Evolutionary conservation across 768 basidiomycete genomes (phyloP).

Genomic region (Lactarius akahatsu): DNA sequence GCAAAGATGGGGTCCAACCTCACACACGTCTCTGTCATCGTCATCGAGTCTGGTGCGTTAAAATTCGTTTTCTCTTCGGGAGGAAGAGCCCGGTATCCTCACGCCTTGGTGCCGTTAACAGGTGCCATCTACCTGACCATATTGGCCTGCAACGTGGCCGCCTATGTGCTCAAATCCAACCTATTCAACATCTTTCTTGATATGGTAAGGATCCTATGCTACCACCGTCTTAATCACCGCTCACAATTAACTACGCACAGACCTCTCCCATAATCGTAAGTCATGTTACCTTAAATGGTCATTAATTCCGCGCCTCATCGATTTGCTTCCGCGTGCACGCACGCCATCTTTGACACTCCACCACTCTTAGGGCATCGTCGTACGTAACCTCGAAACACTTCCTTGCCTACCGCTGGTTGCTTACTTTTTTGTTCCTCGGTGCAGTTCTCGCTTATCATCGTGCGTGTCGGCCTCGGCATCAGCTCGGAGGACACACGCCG

Average conservation of each 20-base stretch:
- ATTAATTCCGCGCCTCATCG: neutral
- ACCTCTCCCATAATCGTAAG: constrained; percentile 28
- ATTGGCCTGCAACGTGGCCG: constrained; percentile 17
- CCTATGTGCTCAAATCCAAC: constrained; percentile 7
- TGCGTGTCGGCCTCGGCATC: constrained; percentile 24
- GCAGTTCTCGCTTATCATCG: constrained; percentile 29
- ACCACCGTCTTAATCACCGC: constrained; percentile 10
- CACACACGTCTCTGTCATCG: constrained; percentile 19
- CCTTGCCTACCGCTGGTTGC: neutral
- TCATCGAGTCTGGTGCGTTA: constrained; percentile 25
- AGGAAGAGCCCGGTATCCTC: neutral
- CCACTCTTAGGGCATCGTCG: constrained; percentile 24
- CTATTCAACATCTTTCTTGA: constrained; percentile 27
- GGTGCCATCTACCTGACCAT: constrained; percentile 22
- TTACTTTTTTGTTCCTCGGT: constrained; percentile 12
- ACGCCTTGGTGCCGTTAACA: neutral
- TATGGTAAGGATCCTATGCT: constrained; percentile 4
- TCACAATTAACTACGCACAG: constrained; percentile 10
- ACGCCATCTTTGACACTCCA: neutral
- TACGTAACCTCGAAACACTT: constrained; percentile 22
- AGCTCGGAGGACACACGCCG: constrained; percentile 20
- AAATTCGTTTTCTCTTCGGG: neutral
- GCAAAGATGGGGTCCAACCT: constrained; percentile 27
- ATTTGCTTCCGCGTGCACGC: neutral
- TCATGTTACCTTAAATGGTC: neutral